Percentiles rank a stretch among this genome's conserved stretches.
Conservation (phyloP, 106 monocot genomes). For the Cymbidium sinense region DNA sequence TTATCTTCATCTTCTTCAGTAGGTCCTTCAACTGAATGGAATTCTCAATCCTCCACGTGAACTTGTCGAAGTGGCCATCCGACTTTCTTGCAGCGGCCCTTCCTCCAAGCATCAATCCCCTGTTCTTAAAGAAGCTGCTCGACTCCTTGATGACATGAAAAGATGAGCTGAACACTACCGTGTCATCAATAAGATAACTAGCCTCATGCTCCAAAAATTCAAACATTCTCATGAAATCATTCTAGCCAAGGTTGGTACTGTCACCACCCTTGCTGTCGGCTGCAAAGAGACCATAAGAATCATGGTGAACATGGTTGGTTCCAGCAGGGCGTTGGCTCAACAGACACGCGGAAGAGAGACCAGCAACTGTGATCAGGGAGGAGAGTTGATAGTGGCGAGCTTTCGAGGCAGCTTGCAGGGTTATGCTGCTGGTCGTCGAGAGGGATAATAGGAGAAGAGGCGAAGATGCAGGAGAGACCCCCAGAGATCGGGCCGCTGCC, state of each 20-base stretch:
- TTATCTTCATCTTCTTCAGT: slow-evolving; percentile 94
- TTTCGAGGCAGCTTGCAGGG: no score
- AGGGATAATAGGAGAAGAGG: no score
- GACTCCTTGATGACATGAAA: slow-evolving; percentile 93
- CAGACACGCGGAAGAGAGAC: slow-evolving; percentile 88
- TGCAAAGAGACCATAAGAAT: slow-evolving; percentile 81
- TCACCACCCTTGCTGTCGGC: slow-evolving; percentile 74
- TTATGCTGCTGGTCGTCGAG: no score
- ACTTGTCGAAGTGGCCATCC: no score
- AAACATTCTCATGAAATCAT: no score
- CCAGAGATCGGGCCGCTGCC: no score
- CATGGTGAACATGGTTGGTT: no score
- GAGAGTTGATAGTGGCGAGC: no score
- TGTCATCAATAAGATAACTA: slow-evolving; percentile 61
- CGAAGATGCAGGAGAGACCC: no score
- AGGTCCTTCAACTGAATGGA: slow-evolving; percentile 84
- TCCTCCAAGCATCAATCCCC: slow-evolving; percentile 25
- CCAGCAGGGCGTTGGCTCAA: slow-evolving; percentile 60
- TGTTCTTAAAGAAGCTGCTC: slow-evolving; percentile 46
- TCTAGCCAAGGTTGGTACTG: slow-evolving; percentile 87
- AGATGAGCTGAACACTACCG: slow-evolving; percentile 65
- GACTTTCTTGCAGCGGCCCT: slow-evolving; percentile 52
- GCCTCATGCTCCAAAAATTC: slow-evolving; percentile 46
- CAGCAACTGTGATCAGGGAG: no score
- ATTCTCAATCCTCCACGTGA: no score